Percentiles rank a stretch among this genome's conserved stretches.
phyloP scores from a whole-genome alignment of 768 basidiomycete species.

The Tulasnella sp. region DNA sequence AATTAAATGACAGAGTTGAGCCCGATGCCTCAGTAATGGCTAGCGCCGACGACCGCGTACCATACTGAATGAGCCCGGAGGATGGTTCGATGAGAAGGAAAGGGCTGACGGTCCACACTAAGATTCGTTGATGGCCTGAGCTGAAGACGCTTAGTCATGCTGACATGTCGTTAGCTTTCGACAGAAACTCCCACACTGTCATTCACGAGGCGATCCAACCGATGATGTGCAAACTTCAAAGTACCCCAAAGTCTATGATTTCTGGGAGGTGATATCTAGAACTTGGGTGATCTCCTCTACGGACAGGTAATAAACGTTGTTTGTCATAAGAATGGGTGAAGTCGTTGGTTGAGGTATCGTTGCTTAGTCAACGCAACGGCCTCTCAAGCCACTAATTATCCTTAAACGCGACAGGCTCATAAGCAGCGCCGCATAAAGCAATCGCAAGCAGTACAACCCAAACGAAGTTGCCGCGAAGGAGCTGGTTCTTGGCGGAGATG shows the following conservation, averaged over 20 bases:
- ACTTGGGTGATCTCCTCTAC: too few species aligned
- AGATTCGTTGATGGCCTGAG: constrained; percentile 9
- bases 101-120: not conserved
- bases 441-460: not conserved
- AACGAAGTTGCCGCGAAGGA: not conserved
- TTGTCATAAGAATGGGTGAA: too few species aligned
- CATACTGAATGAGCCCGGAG: not conserved
- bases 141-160: constrained; percentile 2
- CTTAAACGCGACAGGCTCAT: too few species aligned
- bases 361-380: too few species aligned
- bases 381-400: too few species aligned
- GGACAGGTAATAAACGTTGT: too few species aligned
- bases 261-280: too few species aligned
- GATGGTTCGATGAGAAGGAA: not conserved
- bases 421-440: not conserved
- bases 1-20: not conserved
- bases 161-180: not conserved
- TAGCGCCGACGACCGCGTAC: not conserved
- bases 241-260: too few species aligned
- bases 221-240: too few species aligned
- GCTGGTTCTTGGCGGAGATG: not conserved
- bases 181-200: not conserved
- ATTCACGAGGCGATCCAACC: not conserved
- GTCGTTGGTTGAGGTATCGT: too few species aligned
- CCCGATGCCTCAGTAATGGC: not conserved